Evolutionary conservation across 2,329 filamentous ascomycete species (phyloP), one percentile per base, ranked within the genome.

Genomic region (Colletotrichum horii): DNA sequence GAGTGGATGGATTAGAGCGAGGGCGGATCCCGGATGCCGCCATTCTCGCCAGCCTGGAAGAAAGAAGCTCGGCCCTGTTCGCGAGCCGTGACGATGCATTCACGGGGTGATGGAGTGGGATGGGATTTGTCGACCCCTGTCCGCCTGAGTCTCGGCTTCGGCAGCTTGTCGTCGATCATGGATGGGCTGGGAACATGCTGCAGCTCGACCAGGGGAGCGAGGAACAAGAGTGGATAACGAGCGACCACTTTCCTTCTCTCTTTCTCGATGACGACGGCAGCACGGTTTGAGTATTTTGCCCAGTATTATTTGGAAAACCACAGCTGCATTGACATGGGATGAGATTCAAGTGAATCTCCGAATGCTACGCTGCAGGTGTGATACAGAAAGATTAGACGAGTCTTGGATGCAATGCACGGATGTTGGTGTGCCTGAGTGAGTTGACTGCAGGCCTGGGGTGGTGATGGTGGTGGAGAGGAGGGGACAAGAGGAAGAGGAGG

Each of bases 361-460:
- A 62, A 70, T 62, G 28, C 34, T 62, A 62, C 67, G 67, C 56
- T 66, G 56, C 55, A 75, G 72, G 36, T 52, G 67, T 48, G 52
- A 75, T 65, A 75, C 61, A 71, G 28, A 72, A 62, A 71, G 52
- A 72, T 62, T 52, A 26, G 72, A 58, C 38, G 56, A 69, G 38
- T 52, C 62, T 32, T 61, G 52, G 24, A 26, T 66, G 62, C 60
- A 52, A 30, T 30, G 65, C 70, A 64, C 70, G 38, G 70, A 43
- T 70, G 56, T 16, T 69, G 66, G 79, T 84, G 43, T 81, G 85
- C 58, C 30, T 22, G 58, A 22, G 32, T 24, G 30, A 4, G 66
- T 85, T 60, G 30, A 28, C 52, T 52, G 43, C 26, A 52, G n/a
- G n/a, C 43, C 28, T 56, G 16, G 26, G 65, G 28, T 55, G 43